phyloP scores from a whole-genome alignment of 2,329 filamentous ascomycete species.

The Monilinia fructigena region DNA sequence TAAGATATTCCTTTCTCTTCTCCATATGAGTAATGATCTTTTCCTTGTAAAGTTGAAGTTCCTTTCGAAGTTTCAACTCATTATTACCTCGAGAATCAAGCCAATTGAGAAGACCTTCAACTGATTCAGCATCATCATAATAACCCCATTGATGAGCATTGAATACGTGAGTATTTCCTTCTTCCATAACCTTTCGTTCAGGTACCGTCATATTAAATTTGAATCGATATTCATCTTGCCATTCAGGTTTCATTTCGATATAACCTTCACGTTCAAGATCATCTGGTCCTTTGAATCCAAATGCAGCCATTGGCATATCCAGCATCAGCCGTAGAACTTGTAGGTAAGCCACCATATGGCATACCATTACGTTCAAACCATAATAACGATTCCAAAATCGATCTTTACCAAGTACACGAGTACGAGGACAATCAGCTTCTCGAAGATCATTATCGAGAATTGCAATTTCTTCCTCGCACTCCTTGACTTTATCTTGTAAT shows the following conservation, averaged over 20 bases:
- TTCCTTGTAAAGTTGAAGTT: constrained; percentile 73
- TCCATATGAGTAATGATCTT: constrained; percentile 78
- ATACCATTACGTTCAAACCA: constrained; percentile 99
- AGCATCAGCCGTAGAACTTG: constrained; percentile 82
- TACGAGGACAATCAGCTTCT: constrained; percentile 89
- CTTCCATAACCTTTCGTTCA: constrained; percentile 81
- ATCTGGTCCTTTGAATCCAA: constrained; percentile 93
- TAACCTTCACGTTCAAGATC: constrained; percentile 83
- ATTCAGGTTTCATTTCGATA: constrained; percentile 71
- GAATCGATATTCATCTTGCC: constrained; percentile 71
- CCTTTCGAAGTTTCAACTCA: constrained; percentile 84
- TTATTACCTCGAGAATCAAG: constrained; percentile 83
- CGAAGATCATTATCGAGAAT: constrained; percentile 87
- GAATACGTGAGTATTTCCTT: constrained; percentile 75
- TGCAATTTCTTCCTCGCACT: constrained; percentile 81
- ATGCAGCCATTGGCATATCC: constrained; percentile 91
- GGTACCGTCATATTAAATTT: constrained; percentile 80
- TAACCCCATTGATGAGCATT: constrained; percentile 87
- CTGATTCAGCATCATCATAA: constrained; percentile 73
- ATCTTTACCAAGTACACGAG: constrained; percentile 85
- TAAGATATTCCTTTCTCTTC: constrained; percentile 71
- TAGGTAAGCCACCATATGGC: constrained; percentile 86
- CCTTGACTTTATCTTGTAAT: constrained; percentile 74
- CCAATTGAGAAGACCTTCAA: constrained; percentile 82
- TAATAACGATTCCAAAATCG: constrained; percentile 98